Base-by-base conservation (phyloP, 2,329 filamentous ascomycete genomes). In the Periconia sp. region DNA sequence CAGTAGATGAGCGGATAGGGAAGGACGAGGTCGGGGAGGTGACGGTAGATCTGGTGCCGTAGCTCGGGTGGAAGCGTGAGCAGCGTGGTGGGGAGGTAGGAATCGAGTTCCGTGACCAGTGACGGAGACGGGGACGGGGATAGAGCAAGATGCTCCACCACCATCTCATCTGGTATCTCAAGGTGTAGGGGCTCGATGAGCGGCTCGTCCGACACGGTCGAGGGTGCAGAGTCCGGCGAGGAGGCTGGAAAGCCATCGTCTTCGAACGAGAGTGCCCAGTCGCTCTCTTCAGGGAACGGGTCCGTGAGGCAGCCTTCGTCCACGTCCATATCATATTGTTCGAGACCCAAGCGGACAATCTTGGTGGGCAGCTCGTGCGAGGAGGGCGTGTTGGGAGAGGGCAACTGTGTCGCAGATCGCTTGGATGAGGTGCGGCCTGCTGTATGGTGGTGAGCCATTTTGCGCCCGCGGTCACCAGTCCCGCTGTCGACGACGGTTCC, bases 1-100 rank as follows among this genome's bases (percentile, higher is more conserved):
- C 68, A 70, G 74, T 71, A 71, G 43, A 68, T 65, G 30, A 71
- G 66, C 10, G 68, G 67, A 19, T 65, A 59, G 10, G 59, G 55
- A 36, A 63, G 54, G 40, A 68, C 59, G 37, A 71, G 61, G 39
- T 68, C 62, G 21, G 63, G 62, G 42, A 69, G 63, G 36, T 65
- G 48, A 43, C 60, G 64, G 56, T 70, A 71, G 41, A 71, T 68
- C 15, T 68, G 56, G 52, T 65, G 59, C 19, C 68, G 64, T 29
- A 70, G 57, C 35, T 71, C 68, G 4, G 65, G 63, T 1, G 68
- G 67, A 2, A 70, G 59, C 5, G 61, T 69, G 24, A 67, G 59
- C 28, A 70, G 56, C 10, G 65, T 68, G 7, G 46, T 48, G n/a
- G 57, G 54, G 2, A 32, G 22, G 28, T 43, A 40, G 22, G 16